Conservation (phyloP, 176 grass and related monocot species). For the maize (Zea mays) region Zm-B73-REFERENCE-NAM-5.0 NC_050099.1:243379501-243380000, state of each 20-base stretch:
- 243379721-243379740: neutral
- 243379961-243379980: constrained; percentile 91
- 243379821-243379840: neutral
- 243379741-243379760: neutral
- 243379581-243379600: neutral
- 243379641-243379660: constrained; percentile 65
- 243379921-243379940: neutral
- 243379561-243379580: constrained; percentile 2
- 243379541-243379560: constrained; percentile 65
- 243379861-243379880: neutral
- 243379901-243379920: neutral
- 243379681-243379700: constrained; percentile 87
- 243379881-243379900: neutral
- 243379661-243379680: constrained; percentile 51
- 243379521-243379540: constrained; percentile 71
- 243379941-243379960: constrained; percentile 84
- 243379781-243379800: neutral
- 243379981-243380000: constrained; percentile 78
- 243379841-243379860: neutral
- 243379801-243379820: neutral
- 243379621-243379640: constrained; percentile 63
- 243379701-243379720: neutral
- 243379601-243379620: neutral
- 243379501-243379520: constrained; percentile 61
- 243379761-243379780: neutral